Base-by-base conservation (phyloP, 371 early-diverging fungal species). In the Lichtheimia hyalospora region DNA sequence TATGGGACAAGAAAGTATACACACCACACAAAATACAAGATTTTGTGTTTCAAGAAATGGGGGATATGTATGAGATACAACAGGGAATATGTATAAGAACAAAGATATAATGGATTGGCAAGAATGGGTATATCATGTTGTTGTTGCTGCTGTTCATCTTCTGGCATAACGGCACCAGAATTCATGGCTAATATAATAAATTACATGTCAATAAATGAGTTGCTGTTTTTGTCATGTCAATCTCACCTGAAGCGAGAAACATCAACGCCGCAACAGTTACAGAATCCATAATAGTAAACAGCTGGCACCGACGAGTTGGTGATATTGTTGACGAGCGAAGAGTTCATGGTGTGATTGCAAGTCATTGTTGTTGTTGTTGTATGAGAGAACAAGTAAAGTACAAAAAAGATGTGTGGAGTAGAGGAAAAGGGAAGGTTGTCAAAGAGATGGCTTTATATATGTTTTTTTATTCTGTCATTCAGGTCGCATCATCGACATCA, bases 181-280 rank as follows among this genome's bases (percentile, higher is more conserved):
- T 42, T 64, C 64, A 50, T 64, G 64, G 49, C 64, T 64, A 46
- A 46, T 18, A 16, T 8, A n/a, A n/a, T n/a, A 49, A 42, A n/a
- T 54, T 7, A 41, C 34, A 24, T 18, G 54, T 48, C 14, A 13
- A 39, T 49, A 18, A 46, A 49, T 16, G 10, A 10, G 34, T 20
- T 34, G 34, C 34, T 34, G 34, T 34, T 34, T 34, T 34, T 34
- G 34, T 34, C 34, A 44, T 39, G 41, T 25, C 21, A 15, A 25
- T 25, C 25, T 6, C 52, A 67, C 67, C 67, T 67, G 55, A 62
- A 62, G 15, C 59, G 57, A 52, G 62, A 54, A 41, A 62, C 53
- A 49, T 67, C 67, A 8, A 67, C 67, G 14, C 67, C 67, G 52
- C 67, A 67, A 46, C 62, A 67, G 5, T 51, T 12, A 42, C 67